Evolutionary conservation across 1,284 basidiomycete genomes (phyloP).

Genomic region (Sporisorium sorghi): DNA sequence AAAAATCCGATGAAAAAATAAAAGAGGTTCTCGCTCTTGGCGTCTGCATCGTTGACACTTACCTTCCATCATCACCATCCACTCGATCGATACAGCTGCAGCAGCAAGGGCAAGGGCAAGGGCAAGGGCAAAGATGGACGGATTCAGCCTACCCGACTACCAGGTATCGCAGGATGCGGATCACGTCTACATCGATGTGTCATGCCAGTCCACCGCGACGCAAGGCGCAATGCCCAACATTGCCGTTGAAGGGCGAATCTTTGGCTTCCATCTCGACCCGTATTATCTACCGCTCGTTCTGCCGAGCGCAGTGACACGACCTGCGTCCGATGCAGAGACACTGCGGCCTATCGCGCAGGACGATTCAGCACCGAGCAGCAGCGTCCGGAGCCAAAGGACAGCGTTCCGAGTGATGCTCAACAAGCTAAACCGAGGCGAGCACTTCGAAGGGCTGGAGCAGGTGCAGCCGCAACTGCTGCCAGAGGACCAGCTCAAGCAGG

Average conservation of each 20-base stretch:
- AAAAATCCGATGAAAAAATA: background rate
- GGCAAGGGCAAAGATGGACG: slow-evolving; percentile 22
- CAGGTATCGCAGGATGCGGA: slow-evolving; percentile 20
- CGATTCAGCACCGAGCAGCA: slow-evolving; percentile 4
- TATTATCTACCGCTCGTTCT: slow-evolving; percentile 48
- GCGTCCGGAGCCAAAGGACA: background rate
- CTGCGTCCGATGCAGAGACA: background rate
- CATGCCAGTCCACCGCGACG: background rate
- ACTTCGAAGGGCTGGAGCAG: slow-evolving; percentile 24
- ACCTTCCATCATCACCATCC: background rate
- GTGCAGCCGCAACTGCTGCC: slow-evolving; percentile 43
- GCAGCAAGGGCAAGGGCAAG: no score
- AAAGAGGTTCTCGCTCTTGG: background rate
- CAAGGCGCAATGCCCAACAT: slow-evolving; percentile 16
- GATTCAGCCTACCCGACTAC: slow-evolving; percentile 33
- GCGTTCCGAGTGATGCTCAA: slow-evolving; percentile 19
- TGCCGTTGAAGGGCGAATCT: slow-evolving; percentile 41
- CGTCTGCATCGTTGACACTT: background rate
- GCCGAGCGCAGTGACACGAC: slow-evolving; percentile 13
- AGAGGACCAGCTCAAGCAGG: slow-evolving; percentile 36
- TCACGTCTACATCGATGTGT: slow-evolving; percentile 26
- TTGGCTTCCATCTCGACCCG: slow-evolving; percentile 38
- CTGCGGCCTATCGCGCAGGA: background rate
- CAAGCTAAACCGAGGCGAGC: slow-evolving; percentile 25
- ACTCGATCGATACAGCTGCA: background rate